Percentiles rank a stretch among this genome's conserved stretches.
These are phyloP conservation scores for Pythium coloratum DNA, from an alignment of 352 stramenopile species.

Conservation along the genomic window DNA sequence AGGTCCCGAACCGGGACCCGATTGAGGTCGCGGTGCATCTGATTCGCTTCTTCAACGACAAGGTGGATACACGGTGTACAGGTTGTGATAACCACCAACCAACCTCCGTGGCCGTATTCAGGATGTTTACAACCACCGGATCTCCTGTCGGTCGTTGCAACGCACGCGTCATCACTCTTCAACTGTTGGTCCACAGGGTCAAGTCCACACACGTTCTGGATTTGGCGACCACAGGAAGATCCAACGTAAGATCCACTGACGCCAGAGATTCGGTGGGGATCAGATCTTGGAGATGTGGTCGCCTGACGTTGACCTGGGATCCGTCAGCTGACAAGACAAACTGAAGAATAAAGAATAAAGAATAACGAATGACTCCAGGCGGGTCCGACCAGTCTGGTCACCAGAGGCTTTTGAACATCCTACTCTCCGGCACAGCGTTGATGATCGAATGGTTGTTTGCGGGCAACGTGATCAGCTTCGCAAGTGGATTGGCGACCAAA, in stretches of 20 bases:
- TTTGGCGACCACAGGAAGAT: not conserved
- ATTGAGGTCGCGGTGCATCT: not conserved
- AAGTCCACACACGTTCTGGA: not conserved
- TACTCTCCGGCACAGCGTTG: not conserved
- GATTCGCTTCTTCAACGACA: not conserved
- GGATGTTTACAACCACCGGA: not conserved
- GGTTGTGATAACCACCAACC: too few species aligned
- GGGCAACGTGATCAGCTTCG: not conserved
- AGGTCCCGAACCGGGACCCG: too few species aligned
- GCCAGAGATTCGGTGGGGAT: conserved; percentile 1
- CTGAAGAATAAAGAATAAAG: not conserved
- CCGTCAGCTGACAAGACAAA: not conserved
- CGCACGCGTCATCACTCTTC: not conserved
- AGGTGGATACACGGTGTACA: too few species aligned
- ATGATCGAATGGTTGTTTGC: not conserved
- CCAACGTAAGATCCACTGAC: not conserved
- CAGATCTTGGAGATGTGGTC: not conserved
- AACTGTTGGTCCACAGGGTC: not conserved
- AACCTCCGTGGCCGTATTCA: not conserved
- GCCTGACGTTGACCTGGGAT: not conserved
- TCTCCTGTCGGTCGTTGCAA: not conserved
- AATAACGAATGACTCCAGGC: not conserved
- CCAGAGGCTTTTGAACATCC: not conserved
- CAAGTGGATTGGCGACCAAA: not conserved
- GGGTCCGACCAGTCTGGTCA: not conserved